Conservation (phyloP, 2,329 filamentous ascomycete genomes). For the Pyrenophora tritici-repentis region DNA sequence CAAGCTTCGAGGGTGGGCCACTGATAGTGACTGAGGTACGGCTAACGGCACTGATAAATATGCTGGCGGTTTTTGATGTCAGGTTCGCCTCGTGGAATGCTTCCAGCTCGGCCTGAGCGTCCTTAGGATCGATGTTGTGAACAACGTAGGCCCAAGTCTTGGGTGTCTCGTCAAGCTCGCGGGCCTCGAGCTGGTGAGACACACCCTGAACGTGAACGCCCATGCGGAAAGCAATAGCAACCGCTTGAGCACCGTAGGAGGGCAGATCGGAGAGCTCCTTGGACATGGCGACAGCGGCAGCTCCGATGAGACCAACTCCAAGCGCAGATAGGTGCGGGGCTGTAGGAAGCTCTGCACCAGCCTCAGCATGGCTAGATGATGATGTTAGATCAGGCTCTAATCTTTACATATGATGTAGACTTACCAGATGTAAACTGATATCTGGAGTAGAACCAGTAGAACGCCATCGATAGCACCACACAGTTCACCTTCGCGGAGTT, state of each 20-base stretch:
- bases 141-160: conserved; percentile 54
- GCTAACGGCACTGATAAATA: conserved; percentile 36
- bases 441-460: conserved; percentile 49
- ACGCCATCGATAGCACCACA: conserved; percentile 54
- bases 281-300: conserved; percentile 52
- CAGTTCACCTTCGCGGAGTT: conserved; percentile 50
- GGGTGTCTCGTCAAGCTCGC: conserved; percentile 22
- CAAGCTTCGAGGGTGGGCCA: conserved; percentile 38
- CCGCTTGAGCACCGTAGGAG: conserved; percentile 49
- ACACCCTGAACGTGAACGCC: conserved; percentile 52
- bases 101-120: conserved; percentile 50
- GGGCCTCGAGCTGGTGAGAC: conserved; percentile 51
- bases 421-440: conserved; percentile 55
- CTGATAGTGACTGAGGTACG: conserved; percentile 36
- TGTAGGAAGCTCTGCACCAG: neutral
- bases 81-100: conserved; percentile 29
- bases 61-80: conserved; percentile 22
- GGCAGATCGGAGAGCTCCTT: conserved; percentile 49
- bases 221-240: conserved; percentile 54
- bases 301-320: conserved; percentile 54
- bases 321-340: conserved; percentile 2
- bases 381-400: too few relatives aligned
- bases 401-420: conserved; percentile 8
- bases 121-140: conserved; percentile 35
- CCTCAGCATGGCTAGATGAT: neutral